Percentiles rank a stretch among this genome's conserved stretches.
phyloP scores from a whole-genome alignment of 148 eudicot genomes.

The Amaranthus cruentus region DNA sequence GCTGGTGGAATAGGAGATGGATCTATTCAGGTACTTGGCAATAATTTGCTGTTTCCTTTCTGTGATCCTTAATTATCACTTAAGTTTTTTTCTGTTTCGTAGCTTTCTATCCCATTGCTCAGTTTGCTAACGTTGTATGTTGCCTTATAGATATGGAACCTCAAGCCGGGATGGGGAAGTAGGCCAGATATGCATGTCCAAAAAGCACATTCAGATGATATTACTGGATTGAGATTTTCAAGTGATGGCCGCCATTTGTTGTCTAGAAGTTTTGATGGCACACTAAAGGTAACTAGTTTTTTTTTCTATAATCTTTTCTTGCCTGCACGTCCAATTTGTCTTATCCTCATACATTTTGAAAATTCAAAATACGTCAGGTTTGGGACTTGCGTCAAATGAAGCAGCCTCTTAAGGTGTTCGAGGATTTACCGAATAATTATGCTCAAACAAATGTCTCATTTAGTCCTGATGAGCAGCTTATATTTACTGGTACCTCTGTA shows the following conservation, averaged over 20 bases:
- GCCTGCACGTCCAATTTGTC: background rate
- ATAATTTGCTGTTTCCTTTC: background rate
- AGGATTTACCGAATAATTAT: constrained; percentile 86
- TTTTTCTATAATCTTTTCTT: background rate
- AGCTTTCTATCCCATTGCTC: background rate
- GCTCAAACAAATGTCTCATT: constrained; percentile 84
- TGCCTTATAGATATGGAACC: constrained; percentile 68
- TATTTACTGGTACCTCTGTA: constrained; percentile 90
- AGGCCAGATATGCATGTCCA: constrained; percentile 73
- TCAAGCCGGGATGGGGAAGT: constrained; percentile 97
- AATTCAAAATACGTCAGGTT: constrained; percentile 43
- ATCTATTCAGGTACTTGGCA: constrained; percentile 70
- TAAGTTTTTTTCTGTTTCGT: background rate
- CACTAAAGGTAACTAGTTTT: constrained; percentile 60
- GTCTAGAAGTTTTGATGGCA: constrained; percentile 84
- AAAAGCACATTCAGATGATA: constrained; percentile 82
- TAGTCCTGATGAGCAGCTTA: constrained; percentile 83
- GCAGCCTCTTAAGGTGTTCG: constrained; percentile 62
- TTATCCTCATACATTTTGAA: background rate
- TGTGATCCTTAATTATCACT: background rate
- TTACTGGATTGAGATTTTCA: constrained; percentile 83
- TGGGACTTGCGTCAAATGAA: constrained; percentile 97
- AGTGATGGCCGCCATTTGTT: constrained; percentile 69
- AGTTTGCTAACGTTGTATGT: constrained; percentile 3
- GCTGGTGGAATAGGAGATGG: constrained; percentile 96